These are phyloP conservation scores for Kodamaea alishanica DNA, from an alignment of 1,139 yeast species.

Conservation along the genomic window DNA sequence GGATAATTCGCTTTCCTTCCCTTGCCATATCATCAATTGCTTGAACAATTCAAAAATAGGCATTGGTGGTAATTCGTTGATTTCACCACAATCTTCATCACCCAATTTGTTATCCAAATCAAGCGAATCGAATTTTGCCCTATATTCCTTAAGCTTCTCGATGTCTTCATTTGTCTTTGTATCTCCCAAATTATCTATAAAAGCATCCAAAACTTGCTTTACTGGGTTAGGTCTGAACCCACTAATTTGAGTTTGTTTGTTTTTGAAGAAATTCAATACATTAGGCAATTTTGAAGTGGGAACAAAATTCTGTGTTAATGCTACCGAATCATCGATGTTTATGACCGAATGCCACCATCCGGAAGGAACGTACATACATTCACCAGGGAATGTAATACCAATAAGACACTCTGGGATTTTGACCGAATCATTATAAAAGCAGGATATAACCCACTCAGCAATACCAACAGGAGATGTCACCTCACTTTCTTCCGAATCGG, in stretches of 20 bases:
- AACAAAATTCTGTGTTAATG: slow-evolving; percentile 84
- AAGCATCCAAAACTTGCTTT: slow-evolving; percentile 33
- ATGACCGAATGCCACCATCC: slow-evolving; percentile 98
- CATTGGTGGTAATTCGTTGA: slow-evolving; percentile 36
- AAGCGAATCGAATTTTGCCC: slow-evolving; percentile 17
- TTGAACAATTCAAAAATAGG: slow-evolving; percentile 60
- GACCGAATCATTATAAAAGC: slow-evolving; percentile 64
- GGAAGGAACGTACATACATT: slow-evolving; percentile 83
- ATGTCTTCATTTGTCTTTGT: slow-evolving; percentile 12
- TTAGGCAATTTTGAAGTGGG: slow-evolving; percentile 57
- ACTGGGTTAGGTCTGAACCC: slow-evolving; percentile 68
- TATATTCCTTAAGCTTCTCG: slow-evolving; percentile 17
- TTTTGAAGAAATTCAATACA: slow-evolving; percentile 64
- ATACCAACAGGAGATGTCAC: slow-evolving; percentile 89
- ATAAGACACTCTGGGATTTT: slow-evolving; percentile 52
- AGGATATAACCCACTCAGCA: slow-evolving; percentile 86
- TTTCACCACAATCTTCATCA: slow-evolving; percentile 45
- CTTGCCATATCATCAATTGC: slow-evolving; percentile 38
- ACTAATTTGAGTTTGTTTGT: slow-evolving; percentile 66
- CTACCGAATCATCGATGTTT: slow-evolving; percentile 72
- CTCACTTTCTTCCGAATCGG: slow-evolving; percentile 75
- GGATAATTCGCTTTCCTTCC: slow-evolving; percentile 28
- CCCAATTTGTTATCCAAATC: slow-evolving; percentile 22
- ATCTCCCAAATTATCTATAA: slow-evolving; percentile 23
- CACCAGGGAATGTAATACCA: slow-evolving; percentile 77